Evolutionary conservation across 2,329 filamentous ascomycete genomes (phyloP).

Genomic region (Ceratocystis destructans): DNA sequence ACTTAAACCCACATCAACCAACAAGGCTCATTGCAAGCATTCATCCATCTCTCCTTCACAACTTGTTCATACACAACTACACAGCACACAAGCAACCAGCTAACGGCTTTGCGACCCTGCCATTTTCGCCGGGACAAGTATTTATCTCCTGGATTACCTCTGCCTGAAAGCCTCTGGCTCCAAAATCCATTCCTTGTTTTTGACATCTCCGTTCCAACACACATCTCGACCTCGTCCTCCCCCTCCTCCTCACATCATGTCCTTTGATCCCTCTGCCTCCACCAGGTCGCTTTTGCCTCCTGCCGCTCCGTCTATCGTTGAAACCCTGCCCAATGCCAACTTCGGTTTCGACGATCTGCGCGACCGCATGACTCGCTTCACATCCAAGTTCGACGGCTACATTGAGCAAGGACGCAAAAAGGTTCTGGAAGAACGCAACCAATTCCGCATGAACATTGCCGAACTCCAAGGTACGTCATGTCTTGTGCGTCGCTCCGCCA

Average conservation of each 20-base stretch:
- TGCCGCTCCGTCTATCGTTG: constrained; percentile 54
- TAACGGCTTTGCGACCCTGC: not conserved
- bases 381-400: constrained; percentile 76
- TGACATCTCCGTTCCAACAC: not conserved
- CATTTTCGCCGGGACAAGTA: not conserved
- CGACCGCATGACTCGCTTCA: constrained; percentile 90
- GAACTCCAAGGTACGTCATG: constrained; percentile 64
- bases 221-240: constrained; percentile 27
- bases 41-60: not conserved
- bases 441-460: constrained; percentile 79
- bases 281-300: constrained; percentile 46
- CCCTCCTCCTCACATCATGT: constrained; percentile 30
- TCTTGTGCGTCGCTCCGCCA: not conserved
- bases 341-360: constrained; percentile 94
- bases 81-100: not conserved
- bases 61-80: not conserved
- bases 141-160: no score
- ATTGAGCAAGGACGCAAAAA: constrained; percentile 84
- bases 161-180: not conserved
- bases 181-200: not conserved
- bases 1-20: not conserved
- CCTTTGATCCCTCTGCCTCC: constrained; percentile 57
- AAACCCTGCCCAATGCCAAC: constrained; percentile 74
- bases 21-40: not conserved
- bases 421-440: constrained; percentile 83